These are phyloP conservation scores for Coemansia sp. DNA, from an alignment of 192 early-diverging fungal genomes.

Conservation along the genomic window DNA sequence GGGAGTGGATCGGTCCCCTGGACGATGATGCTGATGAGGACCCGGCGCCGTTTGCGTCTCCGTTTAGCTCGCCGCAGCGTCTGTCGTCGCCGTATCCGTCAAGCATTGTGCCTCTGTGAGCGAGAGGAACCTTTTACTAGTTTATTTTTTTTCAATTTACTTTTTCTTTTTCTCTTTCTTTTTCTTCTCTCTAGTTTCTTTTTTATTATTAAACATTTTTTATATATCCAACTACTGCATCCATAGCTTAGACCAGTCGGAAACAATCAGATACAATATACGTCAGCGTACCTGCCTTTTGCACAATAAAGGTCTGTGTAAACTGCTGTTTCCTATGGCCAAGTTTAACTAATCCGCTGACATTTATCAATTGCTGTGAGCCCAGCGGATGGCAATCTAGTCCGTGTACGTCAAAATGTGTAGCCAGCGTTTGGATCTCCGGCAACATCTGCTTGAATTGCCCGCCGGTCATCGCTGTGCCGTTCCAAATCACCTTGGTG, in stretches of 20 bases:
- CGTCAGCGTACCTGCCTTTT: conserved; percentile 14
- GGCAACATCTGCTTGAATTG: conserved; percentile 31
- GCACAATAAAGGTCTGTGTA: conserved; percentile 33
- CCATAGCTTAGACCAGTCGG: conserved; percentile 26
- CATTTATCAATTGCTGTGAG: conserved; percentile 9
- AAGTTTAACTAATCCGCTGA: conserved; percentile 19
- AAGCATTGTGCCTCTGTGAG: neutral
- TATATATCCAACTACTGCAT: neutral
- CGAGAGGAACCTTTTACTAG: neutral
- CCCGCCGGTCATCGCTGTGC: conserved; percentile 16
- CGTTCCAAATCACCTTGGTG: conserved; percentile 44
- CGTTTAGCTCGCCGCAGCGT: conserved; percentile 16
- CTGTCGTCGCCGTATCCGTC: neutral
- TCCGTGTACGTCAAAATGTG: conserved; percentile 20
- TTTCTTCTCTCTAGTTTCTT: conserved; percentile 3
- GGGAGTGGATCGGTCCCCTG: conserved; percentile 66
- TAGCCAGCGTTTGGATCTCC: conserved; percentile 13
- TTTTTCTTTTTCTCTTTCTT: too few relatives aligned
- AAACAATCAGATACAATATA: conserved; percentile 47
- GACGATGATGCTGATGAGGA: conserved; percentile 33
- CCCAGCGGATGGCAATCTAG: conserved; percentile 30
- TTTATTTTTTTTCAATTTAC: neutral
- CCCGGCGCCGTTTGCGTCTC: conserved; percentile 4
- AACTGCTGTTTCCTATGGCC: conserved; percentile 26
- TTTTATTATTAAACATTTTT: neutral